These are phyloP conservation scores for Pholiota conissans DNA, from an alignment of 768 basidiomycete species.

Conservation along the genomic window DNA sequence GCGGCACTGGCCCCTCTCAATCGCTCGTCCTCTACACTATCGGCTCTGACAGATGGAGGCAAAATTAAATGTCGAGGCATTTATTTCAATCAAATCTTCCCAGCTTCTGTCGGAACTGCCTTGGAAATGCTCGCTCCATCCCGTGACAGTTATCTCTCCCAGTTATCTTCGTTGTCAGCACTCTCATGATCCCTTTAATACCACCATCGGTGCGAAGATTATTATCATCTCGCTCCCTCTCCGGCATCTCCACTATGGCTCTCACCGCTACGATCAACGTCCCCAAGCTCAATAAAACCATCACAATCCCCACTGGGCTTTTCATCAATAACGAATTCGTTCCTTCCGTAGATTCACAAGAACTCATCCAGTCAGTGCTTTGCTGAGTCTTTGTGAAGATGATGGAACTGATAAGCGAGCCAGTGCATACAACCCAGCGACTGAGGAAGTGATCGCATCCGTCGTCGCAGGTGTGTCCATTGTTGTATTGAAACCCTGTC, in stretches of 20 bases:
- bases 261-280: conserved; percentile 39
- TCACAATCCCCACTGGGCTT: conserved; percentile 76
- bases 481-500: background rate
- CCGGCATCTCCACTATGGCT: conserved; percentile 41
- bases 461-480: conserved; percentile 58
- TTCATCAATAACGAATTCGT: conserved; percentile 94
- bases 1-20: too few relatives aligned
- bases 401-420: conserved; percentile 19
- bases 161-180: background rate
- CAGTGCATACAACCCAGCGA: conserved; percentile 81
- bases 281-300: conserved; percentile 43
- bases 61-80: background rate
- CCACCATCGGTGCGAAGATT: conserved; percentile 6
- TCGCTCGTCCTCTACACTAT: too few relatives aligned
- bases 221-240: conserved; percentile 17
- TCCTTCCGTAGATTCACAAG: conserved; percentile 66
- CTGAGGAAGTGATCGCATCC: conserved; percentile 70
- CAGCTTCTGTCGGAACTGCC: background rate
- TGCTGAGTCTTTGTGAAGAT: conserved; percentile 10
- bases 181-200: background rate
- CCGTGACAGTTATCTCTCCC: background rate
- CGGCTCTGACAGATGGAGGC: too few relatives aligned
- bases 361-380: conserved; percentile 58
- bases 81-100: background rate
- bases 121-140: background rate